A percentile compares a stretch with the other conserved stretches of the same genome.
Conservation (phyloP, 2,329 filamentous ascomycete genomes). For the Chaetomiaceae sp. region DNA sequence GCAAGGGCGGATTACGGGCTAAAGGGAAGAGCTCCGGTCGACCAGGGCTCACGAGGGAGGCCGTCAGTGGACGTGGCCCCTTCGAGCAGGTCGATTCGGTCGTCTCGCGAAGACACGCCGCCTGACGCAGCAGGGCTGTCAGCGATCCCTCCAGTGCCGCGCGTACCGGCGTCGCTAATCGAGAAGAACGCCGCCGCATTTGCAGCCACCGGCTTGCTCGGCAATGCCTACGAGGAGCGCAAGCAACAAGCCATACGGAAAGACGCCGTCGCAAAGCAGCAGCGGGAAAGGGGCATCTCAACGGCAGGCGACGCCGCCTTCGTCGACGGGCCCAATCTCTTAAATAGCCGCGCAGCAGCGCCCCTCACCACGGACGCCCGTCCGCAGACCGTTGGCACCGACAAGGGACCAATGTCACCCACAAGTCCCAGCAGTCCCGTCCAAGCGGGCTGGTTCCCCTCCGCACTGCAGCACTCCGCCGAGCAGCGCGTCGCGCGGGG, state of each 20-base stretch:
- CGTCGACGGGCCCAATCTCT: slow-evolving; percentile 50
- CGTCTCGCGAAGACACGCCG: not conserved
- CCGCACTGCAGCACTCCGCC: slow-evolving; percentile 27
- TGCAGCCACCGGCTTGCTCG: slow-evolving; percentile 46
- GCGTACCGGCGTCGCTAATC: slow-evolving; percentile 24
- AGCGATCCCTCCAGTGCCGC: slow-evolving; percentile 4
- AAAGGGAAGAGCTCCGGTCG: slow-evolving; percentile 33
- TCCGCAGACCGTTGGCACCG: slow-evolving; percentile 16
- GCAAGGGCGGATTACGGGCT: not conserved
- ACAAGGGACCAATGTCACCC: slow-evolving; percentile 19
- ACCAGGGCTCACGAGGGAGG: slow-evolving; percentile 29
- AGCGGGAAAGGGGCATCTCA: slow-evolving; percentile 7
- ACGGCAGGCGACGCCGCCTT: slow-evolving; percentile 39
- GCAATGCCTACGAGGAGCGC: slow-evolving; percentile 42
- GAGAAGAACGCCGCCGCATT: slow-evolving; percentile 40
- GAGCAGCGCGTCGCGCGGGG: slow-evolving; percentile 12
- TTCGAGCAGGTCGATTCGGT: slow-evolving; percentile 15
- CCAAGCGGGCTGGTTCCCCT: slow-evolving; percentile 35
- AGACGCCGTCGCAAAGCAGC: slow-evolving; percentile 12
- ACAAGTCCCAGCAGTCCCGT: slow-evolving; percentile 12
- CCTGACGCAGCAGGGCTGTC: not conserved
- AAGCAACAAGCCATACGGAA: slow-evolving; percentile 30
- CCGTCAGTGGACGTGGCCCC: slow-evolving; percentile 25
- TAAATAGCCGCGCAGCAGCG: slow-evolving; percentile 38
- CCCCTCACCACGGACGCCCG: not conserved